phyloP scores from a whole-genome alignment of 2,329 filamentous ascomycete species.

The Sarocladium brachiariae region DNA sequence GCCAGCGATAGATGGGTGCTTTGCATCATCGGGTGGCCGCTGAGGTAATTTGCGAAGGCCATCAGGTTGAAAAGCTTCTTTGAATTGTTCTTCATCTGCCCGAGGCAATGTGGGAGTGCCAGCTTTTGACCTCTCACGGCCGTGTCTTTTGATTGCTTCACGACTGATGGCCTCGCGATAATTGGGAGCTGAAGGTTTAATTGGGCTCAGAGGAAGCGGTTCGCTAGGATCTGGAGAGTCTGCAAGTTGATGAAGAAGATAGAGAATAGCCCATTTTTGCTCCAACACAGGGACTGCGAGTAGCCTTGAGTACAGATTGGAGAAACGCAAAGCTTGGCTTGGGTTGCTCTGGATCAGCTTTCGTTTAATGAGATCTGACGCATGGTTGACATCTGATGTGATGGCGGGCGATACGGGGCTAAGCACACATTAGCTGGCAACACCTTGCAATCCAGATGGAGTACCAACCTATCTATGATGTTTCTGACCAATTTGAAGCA shows the following conservation, averaged over 20 bases:
- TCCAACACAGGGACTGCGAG: slow-evolving; percentile 86
- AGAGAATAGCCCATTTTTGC: slow-evolving; percentile 95
- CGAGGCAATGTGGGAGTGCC: slow-evolving; percentile 27
- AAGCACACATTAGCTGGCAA: slow-evolving; percentile 10
- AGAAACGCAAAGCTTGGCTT: slow-evolving; percentile 75
- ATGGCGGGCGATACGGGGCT: slow-evolving; percentile 47
- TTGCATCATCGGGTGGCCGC: slow-evolving; percentile 30
- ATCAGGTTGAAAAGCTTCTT: slow-evolving; percentile 48
- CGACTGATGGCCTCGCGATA: slow-evolving; percentile 30
- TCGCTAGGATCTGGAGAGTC: slow-evolving; percentile 56
- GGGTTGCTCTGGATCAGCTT: slow-evolving; percentile 74
- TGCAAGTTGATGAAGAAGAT: slow-evolving; percentile 78
- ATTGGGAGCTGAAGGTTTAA: slow-evolving; percentile 31
- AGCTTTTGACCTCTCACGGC: slow-evolving; percentile 29
- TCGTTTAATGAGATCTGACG: slow-evolving; percentile 85
- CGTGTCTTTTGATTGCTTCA: slow-evolving; percentile 29
- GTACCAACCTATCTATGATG: slow-evolving; percentile 41
- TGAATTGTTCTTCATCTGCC: slow-evolving; percentile 41
- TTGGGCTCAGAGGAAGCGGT: slow-evolving; percentile 38
- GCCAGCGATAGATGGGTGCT: slow-evolving; percentile 23
- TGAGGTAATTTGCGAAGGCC: slow-evolving; percentile 40
- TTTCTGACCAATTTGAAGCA: slow-evolving; percentile 45
- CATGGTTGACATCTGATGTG: slow-evolving; percentile 77
- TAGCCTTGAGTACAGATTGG: slow-evolving; percentile 83
- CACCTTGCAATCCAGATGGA: background rate